Evolutionary conservation across 257 asterid genomes (phyloP).

Genomic region (Eucommia ulmoides): DNA sequence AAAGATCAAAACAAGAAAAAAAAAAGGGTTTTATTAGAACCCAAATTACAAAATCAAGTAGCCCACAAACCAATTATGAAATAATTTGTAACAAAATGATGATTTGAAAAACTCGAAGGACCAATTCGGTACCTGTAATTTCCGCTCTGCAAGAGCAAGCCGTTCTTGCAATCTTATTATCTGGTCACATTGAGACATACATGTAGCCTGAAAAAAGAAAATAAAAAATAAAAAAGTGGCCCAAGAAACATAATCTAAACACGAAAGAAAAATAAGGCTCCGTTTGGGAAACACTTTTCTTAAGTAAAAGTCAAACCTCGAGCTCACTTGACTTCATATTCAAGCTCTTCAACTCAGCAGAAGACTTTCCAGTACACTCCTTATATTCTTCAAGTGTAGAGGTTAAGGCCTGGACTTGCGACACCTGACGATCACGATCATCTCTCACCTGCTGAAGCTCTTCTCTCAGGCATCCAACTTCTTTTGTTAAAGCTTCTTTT

Average conservation of each 20-base stretch:
- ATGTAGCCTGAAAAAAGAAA: constrained; percentile 39
- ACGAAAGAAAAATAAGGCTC: too few relatives aligned
- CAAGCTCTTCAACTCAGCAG: constrained; percentile 39
- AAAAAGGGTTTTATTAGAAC: too few relatives aligned
- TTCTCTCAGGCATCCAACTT: constrained; percentile 53
- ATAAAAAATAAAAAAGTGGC: constrained; percentile 2
- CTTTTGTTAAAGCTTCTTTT: constrained; percentile 60
- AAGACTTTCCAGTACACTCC: constrained; percentile 48
- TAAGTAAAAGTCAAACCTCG: constrained; percentile 47
- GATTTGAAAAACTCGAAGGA: neutral
- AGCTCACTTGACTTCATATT: constrained; percentile 40
- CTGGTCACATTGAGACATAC: constrained; percentile 53
- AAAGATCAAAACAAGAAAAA: neutral
- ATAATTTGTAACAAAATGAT: too few relatives aligned
- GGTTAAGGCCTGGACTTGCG: constrained; percentile 43
- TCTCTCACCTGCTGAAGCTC: constrained; percentile 78
- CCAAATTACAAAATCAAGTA: neutral
- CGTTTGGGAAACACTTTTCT: too few relatives aligned
- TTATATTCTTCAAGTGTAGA: constrained; percentile 43
- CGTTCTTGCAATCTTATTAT: constrained; percentile 59
- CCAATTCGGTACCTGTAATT: constrained; percentile 44
- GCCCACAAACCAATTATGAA: too few relatives aligned
- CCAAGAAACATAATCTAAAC: too few relatives aligned
- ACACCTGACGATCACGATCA: constrained; percentile 61
- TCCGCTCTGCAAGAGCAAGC: constrained; percentile 51